Conservation (phyloP, 345 rosid species). For the Moricandia arvensis region DNA sequence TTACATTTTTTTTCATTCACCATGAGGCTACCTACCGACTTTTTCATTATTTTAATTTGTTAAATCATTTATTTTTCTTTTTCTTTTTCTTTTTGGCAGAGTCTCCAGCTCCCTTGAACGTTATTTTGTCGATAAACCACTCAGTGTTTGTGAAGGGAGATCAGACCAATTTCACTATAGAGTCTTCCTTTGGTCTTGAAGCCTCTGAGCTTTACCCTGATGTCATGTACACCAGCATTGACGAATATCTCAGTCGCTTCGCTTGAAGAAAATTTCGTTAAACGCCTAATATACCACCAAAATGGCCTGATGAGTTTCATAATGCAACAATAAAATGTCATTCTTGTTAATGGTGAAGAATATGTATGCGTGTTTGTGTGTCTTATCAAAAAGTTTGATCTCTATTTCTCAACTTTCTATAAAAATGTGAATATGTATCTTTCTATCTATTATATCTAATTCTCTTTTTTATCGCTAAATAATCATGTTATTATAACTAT, state of each 20-base stretch:
- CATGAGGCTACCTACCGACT: not conserved
- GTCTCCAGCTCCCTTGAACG: slow-evolving; percentile 15
- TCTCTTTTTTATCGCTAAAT: no score
- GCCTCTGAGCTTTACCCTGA: not conserved
- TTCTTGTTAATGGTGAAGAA: not conserved
- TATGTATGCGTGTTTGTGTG: not conserved
- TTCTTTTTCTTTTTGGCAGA: slow-evolving; percentile 37
- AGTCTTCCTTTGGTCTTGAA: not conserved
- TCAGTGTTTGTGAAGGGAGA: not conserved
- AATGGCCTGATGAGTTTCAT: not conserved
- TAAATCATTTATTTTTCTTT: not conserved
- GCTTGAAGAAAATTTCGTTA: not conserved
- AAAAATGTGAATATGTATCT: not conserved
- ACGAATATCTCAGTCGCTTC: not conserved
- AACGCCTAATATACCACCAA: not conserved
- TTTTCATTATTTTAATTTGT: not conserved
- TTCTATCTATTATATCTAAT: not conserved
- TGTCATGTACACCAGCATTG: not conserved
- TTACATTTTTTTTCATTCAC: no score
- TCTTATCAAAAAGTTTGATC: not conserved
- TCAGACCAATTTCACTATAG: not conserved
- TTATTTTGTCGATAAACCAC: not conserved
- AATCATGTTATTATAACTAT: no score
- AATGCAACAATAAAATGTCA: not conserved
- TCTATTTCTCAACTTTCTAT: not conserved